These are phyloP conservation scores for Coniferiporia weirii DNA, from an alignment of 1,284 basidiomycete genomes.

Conservation along the genomic window DNA sequence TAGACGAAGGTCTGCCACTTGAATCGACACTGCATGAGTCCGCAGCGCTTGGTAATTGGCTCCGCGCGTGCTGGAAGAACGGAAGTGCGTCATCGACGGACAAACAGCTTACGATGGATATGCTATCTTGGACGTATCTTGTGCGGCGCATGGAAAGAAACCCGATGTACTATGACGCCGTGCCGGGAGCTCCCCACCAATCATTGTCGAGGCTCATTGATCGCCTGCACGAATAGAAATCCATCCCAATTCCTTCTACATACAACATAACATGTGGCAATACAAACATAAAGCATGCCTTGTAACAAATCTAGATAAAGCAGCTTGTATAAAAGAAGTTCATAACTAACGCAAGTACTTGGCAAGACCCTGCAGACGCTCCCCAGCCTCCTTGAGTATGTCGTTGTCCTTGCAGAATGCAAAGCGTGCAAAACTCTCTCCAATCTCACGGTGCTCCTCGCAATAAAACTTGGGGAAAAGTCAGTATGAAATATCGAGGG, in stretches of 20 bases:
- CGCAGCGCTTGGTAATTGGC: slow-evolving; percentile 49
- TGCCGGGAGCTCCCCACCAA: slow-evolving; percentile 39
- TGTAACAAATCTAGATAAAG: neutral
- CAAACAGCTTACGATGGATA: slow-evolving; percentile 71
- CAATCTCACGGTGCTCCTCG: slow-evolving; percentile 76
- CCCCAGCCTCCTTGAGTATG: slow-evolving; percentile 72
- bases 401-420: slow-evolving; percentile 92
- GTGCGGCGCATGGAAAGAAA: slow-evolving; percentile 70
- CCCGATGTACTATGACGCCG: slow-evolving; percentile 80
- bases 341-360: slow-evolving; percentile 47
- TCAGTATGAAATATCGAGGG: slow-evolving; percentile 3
- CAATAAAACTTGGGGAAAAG: slow-evolving; percentile 72
- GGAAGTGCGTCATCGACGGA: slow-evolving; percentile 35
- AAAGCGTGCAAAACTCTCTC: slow-evolving; percentile 83
- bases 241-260: neutral
- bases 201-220: slow-evolving; percentile 73
- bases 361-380: slow-evolving; percentile 69
- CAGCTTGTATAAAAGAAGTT: neutral
- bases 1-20: slow-evolving; percentile 83
- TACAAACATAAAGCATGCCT: neutral
- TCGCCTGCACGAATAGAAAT: slow-evolving; percentile 33
- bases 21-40: slow-evolving; percentile 75
- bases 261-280: neutral
- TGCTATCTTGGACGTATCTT: slow-evolving; percentile 80
- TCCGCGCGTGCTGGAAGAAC: slow-evolving; percentile 35